Conservation (phyloP, 495 filamentous ascomycete genomes). For the Ramalina intermedia region DNA sequence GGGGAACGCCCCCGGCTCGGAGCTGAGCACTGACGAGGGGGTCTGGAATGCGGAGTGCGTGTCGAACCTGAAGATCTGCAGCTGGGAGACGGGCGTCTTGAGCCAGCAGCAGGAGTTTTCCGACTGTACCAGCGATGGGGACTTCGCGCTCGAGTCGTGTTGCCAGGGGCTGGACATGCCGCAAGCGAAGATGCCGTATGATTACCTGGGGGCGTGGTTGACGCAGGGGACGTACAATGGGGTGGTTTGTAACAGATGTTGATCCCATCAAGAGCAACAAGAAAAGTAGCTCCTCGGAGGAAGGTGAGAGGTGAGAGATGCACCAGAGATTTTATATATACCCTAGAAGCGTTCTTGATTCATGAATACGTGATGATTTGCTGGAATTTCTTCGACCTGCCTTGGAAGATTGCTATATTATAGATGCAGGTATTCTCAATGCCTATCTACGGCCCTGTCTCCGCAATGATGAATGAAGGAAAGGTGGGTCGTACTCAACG, state of each 20-base stretch:
- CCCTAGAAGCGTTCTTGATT: too few relatives aligned
- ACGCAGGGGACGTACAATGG: neutral
- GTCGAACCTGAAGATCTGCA: conserved; percentile 2
- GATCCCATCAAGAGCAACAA: too few relatives aligned
- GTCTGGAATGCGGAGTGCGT: conserved; percentile 1
- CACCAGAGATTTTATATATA: too few relatives aligned
- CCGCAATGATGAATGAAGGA: too few relatives aligned
- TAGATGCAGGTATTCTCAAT: too few relatives aligned
- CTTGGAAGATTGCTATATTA: too few relatives aligned
- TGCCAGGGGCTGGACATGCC: neutral
- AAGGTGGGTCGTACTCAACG: too few relatives aligned
- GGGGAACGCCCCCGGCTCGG: neutral
- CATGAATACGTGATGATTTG: too few relatives aligned
- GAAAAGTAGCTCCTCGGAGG: too few relatives aligned
- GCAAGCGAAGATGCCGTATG: neutral
- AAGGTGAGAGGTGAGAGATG: too few relatives aligned
- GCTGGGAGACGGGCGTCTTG: neutral
- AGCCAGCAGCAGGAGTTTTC: neutral
- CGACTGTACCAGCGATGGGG: neutral
- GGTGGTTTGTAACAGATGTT: neutral
- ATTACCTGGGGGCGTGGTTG: neutral
- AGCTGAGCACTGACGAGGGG: neutral
- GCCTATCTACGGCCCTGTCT: too few relatives aligned
- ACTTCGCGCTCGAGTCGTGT: neutral
- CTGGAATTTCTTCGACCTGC: too few relatives aligned